Evolutionary conservation across 1,139 yeast species (phyloP), one percentile per base, ranked within the genome.

Genomic region (Torulaspora pretoriensis): DNA sequence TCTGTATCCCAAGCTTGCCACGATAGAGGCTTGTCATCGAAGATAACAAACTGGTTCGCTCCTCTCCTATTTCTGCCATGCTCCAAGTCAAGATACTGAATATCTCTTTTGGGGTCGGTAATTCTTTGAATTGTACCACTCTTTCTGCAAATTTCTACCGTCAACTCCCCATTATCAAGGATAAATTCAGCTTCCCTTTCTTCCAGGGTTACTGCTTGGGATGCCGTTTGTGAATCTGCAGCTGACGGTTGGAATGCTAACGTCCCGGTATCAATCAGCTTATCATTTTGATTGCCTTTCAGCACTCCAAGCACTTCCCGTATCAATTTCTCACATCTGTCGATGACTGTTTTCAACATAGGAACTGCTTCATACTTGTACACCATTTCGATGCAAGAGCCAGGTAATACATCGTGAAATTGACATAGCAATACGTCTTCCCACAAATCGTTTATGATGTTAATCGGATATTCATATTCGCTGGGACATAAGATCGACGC

Each of bases 1-100:
- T 92, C 98, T 0, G 97, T 90, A 63, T 92, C 97, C 97, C 98
- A 92, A 1, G 97, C 97, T 40, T 90, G 96, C 80, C 82, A 90
- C 47, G 76, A 81, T 59, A 88, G 70, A 9, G 97, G 97, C 52
- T 88, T 86, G 64, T 92, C 97, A 53, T 89, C 92, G 59, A 85
- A 85, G 46, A 92, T 62, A 2, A 87, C 77, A 54, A 79, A 81
- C 63, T 85, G 95, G 59, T 87, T 86, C 28, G 89, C 96, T 28
- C 88, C 88, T 14, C 59, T 60, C 22, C 67, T 66, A 32, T 71
- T 74, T 38, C 64, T 61, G 8, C 83, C 78, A 16, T 72, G 70
- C 3, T 76, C 69, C 4, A 72, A 55, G 50, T 84, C 86, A 48
- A 90, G 72, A 19, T 83, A 74, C 61, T 90, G 95, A 26, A 92